phyloP scores from a whole-genome alignment of 2,329 filamentous ascomycete species.

The Colletotrichum cuscutae region DNA sequence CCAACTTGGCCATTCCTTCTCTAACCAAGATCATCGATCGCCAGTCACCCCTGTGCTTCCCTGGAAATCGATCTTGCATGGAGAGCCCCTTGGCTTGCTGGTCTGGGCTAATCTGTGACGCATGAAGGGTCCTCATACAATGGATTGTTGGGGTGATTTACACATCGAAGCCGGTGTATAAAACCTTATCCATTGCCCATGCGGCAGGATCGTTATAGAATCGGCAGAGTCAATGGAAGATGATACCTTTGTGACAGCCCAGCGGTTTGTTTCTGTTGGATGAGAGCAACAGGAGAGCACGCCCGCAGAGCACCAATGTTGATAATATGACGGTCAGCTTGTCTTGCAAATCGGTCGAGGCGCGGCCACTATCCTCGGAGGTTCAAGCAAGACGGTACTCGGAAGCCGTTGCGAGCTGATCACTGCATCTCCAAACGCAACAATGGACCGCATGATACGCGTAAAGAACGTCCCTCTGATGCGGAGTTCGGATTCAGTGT shows the following conservation, averaged over 20 bases:
- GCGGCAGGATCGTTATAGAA: neutral
- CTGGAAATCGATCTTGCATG: neutral
- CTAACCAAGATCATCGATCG: neutral
- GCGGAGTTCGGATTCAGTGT: neutral
- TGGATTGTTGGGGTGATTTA: slow-evolving; percentile 14
- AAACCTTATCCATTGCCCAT: neutral
- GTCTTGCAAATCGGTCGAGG: neutral
- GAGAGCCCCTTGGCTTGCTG: neutral
- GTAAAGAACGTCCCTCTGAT: neutral
- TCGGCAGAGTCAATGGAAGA: neutral
- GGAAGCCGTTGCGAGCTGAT: neutral
- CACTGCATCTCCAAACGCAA: neutral
- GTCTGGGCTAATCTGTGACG: slow-evolving; percentile 16
- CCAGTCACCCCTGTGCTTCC: neutral
- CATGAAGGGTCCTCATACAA: slow-evolving; percentile 18
- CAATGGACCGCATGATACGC: neutral
- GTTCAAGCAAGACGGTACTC: neutral
- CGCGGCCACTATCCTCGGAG: neutral
- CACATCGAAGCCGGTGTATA: neutral
- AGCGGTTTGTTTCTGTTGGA: neutral
- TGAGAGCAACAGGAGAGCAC: too few species aligned
- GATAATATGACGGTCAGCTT: neutral
- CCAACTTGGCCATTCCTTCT: neutral
- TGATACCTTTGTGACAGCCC: neutral
- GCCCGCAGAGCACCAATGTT: neutral